Conservation (phyloP, 1,139 yeast species). For the Maudiozyma humilis region DNA sequence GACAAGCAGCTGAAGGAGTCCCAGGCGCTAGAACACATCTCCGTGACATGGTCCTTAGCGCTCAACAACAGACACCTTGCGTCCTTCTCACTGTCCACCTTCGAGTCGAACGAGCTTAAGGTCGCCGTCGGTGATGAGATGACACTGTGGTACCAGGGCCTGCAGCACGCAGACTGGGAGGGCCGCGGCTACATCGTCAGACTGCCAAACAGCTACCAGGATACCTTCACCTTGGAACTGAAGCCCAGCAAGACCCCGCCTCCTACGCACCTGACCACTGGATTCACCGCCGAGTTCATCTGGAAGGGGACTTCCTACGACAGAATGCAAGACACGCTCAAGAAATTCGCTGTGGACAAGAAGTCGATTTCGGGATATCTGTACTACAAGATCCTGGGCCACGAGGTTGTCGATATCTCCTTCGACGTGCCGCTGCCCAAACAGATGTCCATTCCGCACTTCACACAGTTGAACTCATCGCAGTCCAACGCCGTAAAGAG, state of each 20-base stretch:
- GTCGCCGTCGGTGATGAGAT: conserved; percentile 87
- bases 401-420: conserved; percentile 58
- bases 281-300: conserved; percentile 78
- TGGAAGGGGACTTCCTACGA: conserved; percentile 84
- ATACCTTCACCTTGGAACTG: conserved; percentile 68
- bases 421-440: conserved; percentile 55
- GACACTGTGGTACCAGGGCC: conserved; percentile 50
- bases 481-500: conserved; percentile 71
- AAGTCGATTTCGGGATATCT: conserved; percentile 69
- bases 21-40: conserved; percentile 66
- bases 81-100: conserved; percentile 58
- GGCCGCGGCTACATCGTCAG: conserved; percentile 64
- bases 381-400: conserved; percentile 77
- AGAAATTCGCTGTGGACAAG: conserved; percentile 60
- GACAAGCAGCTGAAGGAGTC: conserved; percentile 71
- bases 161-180: conserved; percentile 52
- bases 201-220: conserved; percentile 60
- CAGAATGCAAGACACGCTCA: conserved; percentile 77
- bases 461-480: conserved; percentile 65
- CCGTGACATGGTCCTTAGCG: conserved; percentile 68
- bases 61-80: conserved; percentile 60
- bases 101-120: conserved; percentile 57
- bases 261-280: conserved; percentile 49
- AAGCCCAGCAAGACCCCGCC: conserved; percentile 33
- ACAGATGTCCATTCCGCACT: conserved; percentile 54